phyloP scores from a whole-genome alignment of 2,329 filamentous ascomycete genomes.

The Akanthomyces lecanii region DNA sequence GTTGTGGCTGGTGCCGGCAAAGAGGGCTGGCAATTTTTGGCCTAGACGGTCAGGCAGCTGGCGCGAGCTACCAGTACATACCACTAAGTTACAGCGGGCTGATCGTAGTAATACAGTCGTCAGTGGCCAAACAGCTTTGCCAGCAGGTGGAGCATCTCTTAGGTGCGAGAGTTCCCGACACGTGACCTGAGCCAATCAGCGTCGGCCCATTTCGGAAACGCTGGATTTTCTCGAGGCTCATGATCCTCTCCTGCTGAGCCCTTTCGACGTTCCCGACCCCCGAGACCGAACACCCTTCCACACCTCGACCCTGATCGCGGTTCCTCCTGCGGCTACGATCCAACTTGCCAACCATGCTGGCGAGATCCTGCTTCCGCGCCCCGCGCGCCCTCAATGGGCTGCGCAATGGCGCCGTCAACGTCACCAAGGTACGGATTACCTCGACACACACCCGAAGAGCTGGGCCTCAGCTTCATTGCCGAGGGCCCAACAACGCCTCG shows the following conservation, averaged over 20 bases:
- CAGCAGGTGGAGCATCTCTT: background rate
- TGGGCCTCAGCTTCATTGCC: conserved; percentile 28
- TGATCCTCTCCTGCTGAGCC: conserved; percentile 36
- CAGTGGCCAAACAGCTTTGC: background rate
- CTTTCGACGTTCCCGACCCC: conserved; percentile 34
- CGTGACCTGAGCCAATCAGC: conserved; percentile 40
- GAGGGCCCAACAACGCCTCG: conserved; percentile 30
- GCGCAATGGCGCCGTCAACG: conserved; percentile 66
- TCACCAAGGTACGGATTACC: conserved; percentile 62
- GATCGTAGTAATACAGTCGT: background rate
- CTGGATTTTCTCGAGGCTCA: conserved; percentile 38
- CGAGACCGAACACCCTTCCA: conserved; percentile 32
- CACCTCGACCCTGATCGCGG: conserved; percentile 35
- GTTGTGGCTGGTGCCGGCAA: conserved; percentile 7
- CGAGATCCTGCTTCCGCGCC: conserved; percentile 85
- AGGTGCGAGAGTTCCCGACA: conserved; percentile 22
- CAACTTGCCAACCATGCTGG: conserved; percentile 72
- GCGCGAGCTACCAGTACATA: background rate
- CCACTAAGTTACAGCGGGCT: background rate
- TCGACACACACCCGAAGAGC: conserved; percentile 15
- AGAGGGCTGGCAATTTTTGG: background rate
- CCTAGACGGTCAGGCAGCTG: conserved; percentile 9
- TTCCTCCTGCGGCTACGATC: conserved; percentile 35
- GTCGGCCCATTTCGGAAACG: conserved; percentile 40
- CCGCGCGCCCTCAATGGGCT: conserved; percentile 79